Base-by-base conservation (phyloP, 768 basidiomycete species). In the Suillus plorans region DNA sequence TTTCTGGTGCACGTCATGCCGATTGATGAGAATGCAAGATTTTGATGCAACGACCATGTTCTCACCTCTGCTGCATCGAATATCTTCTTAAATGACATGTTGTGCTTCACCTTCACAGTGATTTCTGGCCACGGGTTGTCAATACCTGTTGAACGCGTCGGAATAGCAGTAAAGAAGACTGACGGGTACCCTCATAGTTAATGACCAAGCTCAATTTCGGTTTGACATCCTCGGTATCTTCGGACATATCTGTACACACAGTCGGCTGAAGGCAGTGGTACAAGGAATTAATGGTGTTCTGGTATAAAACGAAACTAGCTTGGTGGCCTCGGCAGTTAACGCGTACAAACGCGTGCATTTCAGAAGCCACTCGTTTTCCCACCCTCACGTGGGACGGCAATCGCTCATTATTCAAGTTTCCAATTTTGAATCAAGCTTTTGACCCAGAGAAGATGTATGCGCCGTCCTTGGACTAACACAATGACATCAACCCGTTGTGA, bases 161-260 rank as follows among this genome's bases (percentile, higher is more conserved):
- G 42, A 4, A 49, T n/a, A 31, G 59, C 9, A 41, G 25, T 34
- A 28, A 4, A 25, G 41, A 20, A 64, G 52, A 69, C 83, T 68
- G 49, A 90, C 89, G 79, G 62, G 77, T 76, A 18, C 84, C 85
- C 63, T 89, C 87, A 64, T 81, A 85, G 42, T 74, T 73, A 68
- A 91, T 79, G 61, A 78, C 77, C n/a, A 91, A 74, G 72, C 86
- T 88, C 56, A 91, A 78, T 69, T 91, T 91, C 18, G 89, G 89
- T 73, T 90, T 91, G 31, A 86, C 84, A 63, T 91, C 89, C 68
- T 78, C 85, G 50, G 31, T 14, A 34, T 70, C 74, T 52, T 73
- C 72, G 2, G 72, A 72, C 74, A 76, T 77, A 65, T 44, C 57
- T 37, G 22, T 59, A 45, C 28, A 52, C 50, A 18, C 55, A 36